These are phyloP conservation scores for Cercospora nicotianae DNA, from an alignment of 2,329 filamentous ascomycete genomes.

Conservation along the genomic window DNA sequence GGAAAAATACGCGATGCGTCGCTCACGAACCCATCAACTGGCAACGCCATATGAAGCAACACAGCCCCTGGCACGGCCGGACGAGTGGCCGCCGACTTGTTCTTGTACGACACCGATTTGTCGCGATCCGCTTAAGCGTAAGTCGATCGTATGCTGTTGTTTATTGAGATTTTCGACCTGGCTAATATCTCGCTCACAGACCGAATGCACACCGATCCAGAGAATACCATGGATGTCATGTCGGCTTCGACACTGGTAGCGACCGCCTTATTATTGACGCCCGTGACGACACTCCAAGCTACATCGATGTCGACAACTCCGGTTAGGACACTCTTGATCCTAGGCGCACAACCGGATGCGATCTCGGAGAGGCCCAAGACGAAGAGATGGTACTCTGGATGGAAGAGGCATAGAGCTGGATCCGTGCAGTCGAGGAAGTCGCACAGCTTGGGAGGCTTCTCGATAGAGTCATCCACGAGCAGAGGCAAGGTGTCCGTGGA, in stretches of 20 bases:
- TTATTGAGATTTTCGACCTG: too few relatives aligned
- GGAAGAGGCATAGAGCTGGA: not conserved
- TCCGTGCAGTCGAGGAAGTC: not conserved
- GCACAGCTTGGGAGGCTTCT: not conserved
- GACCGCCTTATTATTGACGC: not conserved
- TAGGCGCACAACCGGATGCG: not conserved
- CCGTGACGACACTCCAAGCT: constrained; percentile 1
- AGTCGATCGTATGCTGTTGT: not conserved
- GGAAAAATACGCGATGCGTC: not conserved
- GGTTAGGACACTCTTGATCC: not conserved
- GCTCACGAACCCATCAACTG: not conserved
- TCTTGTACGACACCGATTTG: not conserved
- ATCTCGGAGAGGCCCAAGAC: not conserved
- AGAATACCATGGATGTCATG: constrained; percentile 2
- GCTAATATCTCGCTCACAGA: not conserved
- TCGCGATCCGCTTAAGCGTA: not conserved
- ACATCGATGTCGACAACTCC: constrained; percentile 5
- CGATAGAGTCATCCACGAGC: not conserved
- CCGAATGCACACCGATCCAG: not conserved
- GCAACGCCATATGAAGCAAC: not conserved
- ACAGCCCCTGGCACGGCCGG: not conserved
- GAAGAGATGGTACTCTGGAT: not conserved
- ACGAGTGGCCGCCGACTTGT: not conserved
- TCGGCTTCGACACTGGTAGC: constrained; percentile 4
- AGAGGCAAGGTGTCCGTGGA: not conserved